Conservation (phyloP, 257 asterid genomes). For the Sherardia arvensis region DNA sequence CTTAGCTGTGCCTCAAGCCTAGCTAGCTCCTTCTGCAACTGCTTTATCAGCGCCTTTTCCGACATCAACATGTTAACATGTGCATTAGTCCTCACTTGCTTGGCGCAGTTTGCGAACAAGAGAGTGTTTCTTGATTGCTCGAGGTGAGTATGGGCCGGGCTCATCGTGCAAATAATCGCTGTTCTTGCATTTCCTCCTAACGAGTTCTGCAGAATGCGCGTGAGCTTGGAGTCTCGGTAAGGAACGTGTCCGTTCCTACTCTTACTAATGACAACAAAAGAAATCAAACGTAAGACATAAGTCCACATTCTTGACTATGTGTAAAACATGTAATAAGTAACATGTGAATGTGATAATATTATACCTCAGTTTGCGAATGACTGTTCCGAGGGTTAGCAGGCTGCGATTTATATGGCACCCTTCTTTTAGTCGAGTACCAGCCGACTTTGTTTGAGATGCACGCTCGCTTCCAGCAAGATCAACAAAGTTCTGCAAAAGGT, state of each 20-base stretch:
- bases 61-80: conserved; percentile 84
- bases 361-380: conserved; percentile 83
- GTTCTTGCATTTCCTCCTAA: conserved; percentile 94
- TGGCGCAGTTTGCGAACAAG: conserved; percentile 92
- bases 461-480: conserved; percentile 99
- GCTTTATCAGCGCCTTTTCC: conserved; percentile 84
- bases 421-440: conserved; percentile 66
- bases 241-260: conserved; percentile 82
- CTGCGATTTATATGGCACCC: conserved; percentile 94
- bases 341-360: background rate
- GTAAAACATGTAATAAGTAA: background rate
- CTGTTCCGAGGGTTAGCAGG: conserved; percentile 86
- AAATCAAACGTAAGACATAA: background rate
- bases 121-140: conserved; percentile 96
- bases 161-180: conserved; percentile 86
- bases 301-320: background rate
- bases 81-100: conserved; percentile 70
- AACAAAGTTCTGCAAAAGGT: conserved; percentile 53
- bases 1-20: conserved; percentile 62
- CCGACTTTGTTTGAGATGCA: conserved; percentile 70
- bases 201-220: conserved; percentile 77
- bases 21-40: conserved; percentile 67
- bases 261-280: conserved; percentile 39
- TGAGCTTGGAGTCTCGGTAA: conserved; percentile 89
- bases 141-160: conserved; percentile 82